Percentiles rank a stretch among this genome's conserved stretches.
These are phyloP conservation scores for Aurinia saxatilis DNA, from an alignment of 345 rosid genomes.

Conservation along the genomic window DNA sequence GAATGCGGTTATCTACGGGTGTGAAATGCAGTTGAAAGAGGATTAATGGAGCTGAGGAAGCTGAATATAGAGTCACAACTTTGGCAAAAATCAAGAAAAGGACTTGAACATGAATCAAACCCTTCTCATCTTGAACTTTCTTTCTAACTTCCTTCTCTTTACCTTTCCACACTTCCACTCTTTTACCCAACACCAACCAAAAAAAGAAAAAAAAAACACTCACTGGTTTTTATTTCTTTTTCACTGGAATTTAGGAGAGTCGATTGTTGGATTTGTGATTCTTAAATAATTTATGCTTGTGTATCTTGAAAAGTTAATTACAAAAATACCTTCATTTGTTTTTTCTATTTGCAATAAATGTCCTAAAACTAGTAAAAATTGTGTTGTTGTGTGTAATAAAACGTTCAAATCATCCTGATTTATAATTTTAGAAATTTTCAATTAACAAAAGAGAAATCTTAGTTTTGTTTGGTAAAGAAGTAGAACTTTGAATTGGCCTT, in stretches of 20 bases:
- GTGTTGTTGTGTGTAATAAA: no score
- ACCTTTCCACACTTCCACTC: neutral
- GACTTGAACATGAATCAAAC: slow-evolving; percentile 35
- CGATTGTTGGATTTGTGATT: neutral
- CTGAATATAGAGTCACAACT: slow-evolving; percentile 62
- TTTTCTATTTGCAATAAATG: neutral
- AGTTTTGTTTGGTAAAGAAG: no score
- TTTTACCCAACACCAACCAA: neutral
- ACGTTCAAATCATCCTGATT: no score
- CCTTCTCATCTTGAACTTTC: slow-evolving; percentile 31
- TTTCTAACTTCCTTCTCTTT: slow-evolving; percentile 25
- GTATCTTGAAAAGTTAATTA: neutral
- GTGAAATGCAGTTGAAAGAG: slow-evolving; percentile 61
- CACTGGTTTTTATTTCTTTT: neutral
- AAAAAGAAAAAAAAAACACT: neutral
- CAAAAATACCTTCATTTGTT: neutral
- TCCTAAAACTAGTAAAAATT: no score
- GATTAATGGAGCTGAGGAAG: slow-evolving; percentile 73
- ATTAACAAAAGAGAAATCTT: no score
- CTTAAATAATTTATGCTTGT: neutral
- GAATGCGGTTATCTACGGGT: neutral
- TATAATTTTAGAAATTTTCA: no score
- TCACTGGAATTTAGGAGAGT: slow-evolving; percentile 6
- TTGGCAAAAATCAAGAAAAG: slow-evolving; percentile 62
- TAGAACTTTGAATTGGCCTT: no score